These are phyloP conservation scores for Monilinia polystroma DNA, from an alignment of 2,329 filamentous ascomycete species.

Conservation along the genomic window DNA sequence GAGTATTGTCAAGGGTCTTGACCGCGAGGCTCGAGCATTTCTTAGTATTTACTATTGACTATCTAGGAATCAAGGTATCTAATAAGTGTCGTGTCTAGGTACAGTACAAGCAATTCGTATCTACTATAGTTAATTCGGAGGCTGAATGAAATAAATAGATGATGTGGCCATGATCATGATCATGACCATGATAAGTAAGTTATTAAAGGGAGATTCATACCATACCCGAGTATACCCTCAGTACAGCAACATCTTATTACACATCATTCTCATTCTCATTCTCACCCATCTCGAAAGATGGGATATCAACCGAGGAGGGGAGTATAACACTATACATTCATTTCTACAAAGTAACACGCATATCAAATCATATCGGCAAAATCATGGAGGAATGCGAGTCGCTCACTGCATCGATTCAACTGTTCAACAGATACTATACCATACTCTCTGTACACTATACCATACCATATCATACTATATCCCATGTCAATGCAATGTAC, in stretches of 20 bases:
- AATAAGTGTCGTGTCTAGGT: too few species aligned
- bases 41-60: too few species aligned
- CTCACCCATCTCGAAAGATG: conserved; percentile 9
- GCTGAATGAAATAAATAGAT: background rate
- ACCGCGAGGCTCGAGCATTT: background rate
- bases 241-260: background rate
- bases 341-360: too few species aligned
- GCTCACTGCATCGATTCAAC: background rate
- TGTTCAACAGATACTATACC: too few species aligned
- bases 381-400: conserved; percentile 13
- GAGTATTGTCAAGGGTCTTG: conserved; percentile 12
- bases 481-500: conserved; percentile 1
- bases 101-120: background rate
- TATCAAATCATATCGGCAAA: background rate
- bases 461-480: too few species aligned
- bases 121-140: background rate
- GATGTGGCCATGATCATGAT: background rate
- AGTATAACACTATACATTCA: too few species aligned
- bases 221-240: too few species aligned
- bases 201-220: too few species aligned
- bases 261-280: background rate
- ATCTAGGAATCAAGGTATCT: too few species aligned
- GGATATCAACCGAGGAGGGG: background rate
- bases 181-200: too few species aligned
- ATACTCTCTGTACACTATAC: too few species aligned